These are phyloP conservation scores for Penicillium coprophilum DNA, from an alignment of 495 filamentous ascomycete genomes.

Conservation along the genomic window DNA sequence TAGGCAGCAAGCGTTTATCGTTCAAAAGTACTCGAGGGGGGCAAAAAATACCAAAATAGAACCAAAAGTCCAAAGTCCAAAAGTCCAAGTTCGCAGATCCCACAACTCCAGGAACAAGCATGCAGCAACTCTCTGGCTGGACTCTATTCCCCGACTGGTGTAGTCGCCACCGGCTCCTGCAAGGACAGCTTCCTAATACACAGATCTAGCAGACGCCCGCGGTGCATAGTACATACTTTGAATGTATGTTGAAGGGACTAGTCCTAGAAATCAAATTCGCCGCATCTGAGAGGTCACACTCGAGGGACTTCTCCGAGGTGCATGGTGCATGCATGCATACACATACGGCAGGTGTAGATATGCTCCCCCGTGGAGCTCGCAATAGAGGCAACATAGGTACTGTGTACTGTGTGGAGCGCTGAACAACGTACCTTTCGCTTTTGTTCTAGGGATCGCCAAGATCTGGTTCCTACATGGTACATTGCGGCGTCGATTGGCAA, in stretches of 20 bases:
- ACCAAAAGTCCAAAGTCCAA: not conserved
- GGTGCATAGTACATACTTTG: slow-evolving; percentile 8
- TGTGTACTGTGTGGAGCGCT: slow-evolving; percentile 2
- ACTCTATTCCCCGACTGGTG: slow-evolving; percentile 24
- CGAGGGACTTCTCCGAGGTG: slow-evolving; percentile 12
- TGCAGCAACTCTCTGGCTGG: not conserved
- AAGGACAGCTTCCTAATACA: slow-evolving; percentile 25
- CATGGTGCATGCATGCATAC: slow-evolving; percentile 3
- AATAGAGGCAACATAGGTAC: slow-evolving; percentile 11
- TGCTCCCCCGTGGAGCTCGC: slow-evolving; percentile 22
- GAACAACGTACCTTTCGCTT: not conserved
- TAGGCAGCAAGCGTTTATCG: not conserved
- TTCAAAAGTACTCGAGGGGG: slow-evolving; percentile 7
- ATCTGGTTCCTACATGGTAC: slow-evolving; percentile 13
- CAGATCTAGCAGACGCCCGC: slow-evolving; percentile 21
- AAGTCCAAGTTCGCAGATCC: not conserved
- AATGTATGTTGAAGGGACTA: slow-evolving; percentile 6
- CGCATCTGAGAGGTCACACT: slow-evolving; percentile 31
- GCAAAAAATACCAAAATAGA: not conserved
- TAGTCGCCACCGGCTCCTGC: slow-evolving; percentile 20
- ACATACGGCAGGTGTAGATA: slow-evolving; percentile 1
- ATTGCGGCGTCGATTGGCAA: slow-evolving; percentile 5
- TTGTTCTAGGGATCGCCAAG: not conserved
- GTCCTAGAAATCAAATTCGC: slow-evolving; percentile 30
- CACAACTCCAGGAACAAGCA: not conserved